phyloP scores from a whole-genome alignment of 371 early-diverging fungal species.

The Mucor saturninus region DNA sequence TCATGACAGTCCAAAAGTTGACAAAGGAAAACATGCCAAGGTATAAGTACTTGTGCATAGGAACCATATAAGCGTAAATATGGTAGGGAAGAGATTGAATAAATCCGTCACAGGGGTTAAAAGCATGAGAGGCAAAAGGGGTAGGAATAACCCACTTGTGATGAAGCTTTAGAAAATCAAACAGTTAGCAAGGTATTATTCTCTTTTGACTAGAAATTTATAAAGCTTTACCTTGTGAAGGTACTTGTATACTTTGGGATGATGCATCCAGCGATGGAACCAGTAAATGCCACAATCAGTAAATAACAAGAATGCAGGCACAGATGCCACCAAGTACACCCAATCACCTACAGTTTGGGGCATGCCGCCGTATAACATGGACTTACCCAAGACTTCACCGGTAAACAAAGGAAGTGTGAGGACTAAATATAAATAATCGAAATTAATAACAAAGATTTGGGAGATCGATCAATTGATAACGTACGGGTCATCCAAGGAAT shows the following conservation, averaged over 20 bases:
- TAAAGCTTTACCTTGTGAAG: conserved; percentile 67
- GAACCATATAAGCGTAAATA: conserved; percentile 83
- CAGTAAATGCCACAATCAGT: conserved; percentile 95
- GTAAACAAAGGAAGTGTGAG: conserved; percentile 91
- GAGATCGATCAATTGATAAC: neutral
- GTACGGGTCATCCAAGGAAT: conserved; percentile 77
- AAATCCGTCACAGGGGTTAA: conserved; percentile 94
- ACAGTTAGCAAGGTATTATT: neutral
- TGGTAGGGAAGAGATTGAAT: conserved; percentile 95
- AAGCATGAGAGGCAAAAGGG: conserved; percentile 96
- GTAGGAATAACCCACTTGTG: conserved; percentile 79
- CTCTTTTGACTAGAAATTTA: neutral
- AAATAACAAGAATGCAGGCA: conserved; percentile 82
- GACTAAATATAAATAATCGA: conserved; percentile 27
- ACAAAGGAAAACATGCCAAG: conserved; percentile 87
- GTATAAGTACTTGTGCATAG: conserved; percentile 90
- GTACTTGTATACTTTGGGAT: conserved; percentile 82
- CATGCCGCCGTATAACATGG: conserved; percentile 67
- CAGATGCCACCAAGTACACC: conserved; percentile 67
- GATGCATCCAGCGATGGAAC: conserved; percentile 92
- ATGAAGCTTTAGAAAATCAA: conserved; percentile 41
- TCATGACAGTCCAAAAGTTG: conserved; percentile 94
- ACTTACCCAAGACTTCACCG: conserved; percentile 88
- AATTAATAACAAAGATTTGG: neutral
- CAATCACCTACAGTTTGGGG: conserved; percentile 48